phyloP scores from a whole-genome alignment of 1,284 basidiomycete genomes.

The Austroboletus niveus region DNA sequence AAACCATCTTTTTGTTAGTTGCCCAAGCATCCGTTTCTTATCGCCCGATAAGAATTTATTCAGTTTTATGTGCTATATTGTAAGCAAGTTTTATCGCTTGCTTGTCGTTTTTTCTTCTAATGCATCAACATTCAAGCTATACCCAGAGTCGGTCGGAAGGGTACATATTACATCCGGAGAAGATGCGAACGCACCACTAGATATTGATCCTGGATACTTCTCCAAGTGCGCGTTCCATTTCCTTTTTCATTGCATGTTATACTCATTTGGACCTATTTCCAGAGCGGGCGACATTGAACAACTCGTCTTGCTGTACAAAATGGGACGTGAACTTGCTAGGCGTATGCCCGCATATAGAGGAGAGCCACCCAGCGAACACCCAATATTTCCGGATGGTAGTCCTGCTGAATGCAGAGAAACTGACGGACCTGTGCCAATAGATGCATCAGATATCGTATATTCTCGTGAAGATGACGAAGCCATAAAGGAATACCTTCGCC shows the following conservation, averaged over 20 bases:
- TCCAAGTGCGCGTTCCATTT: background rate
- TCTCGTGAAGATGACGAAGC: constrained; percentile 54
- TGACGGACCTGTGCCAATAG: constrained; percentile 38
- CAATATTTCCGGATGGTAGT: constrained; percentile 47
- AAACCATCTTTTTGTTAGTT: too few species aligned
- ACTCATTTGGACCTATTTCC: background rate
- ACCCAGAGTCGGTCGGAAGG: constrained; percentile 29
- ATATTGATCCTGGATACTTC: background rate
- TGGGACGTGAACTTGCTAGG: constrained; percentile 32
- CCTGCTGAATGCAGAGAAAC: constrained; percentile 37
- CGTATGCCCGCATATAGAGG: constrained; percentile 58
- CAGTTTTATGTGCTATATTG: too few species aligned
- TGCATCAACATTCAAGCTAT: constrained; percentile 15
- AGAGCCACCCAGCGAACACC: constrained; percentile 46
- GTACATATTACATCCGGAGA: constrained; percentile 29
- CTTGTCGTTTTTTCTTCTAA: too few species aligned
- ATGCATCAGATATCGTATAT: constrained; percentile 52
- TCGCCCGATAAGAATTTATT: too few species aligned
- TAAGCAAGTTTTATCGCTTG: too few species aligned
- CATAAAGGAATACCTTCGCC: constrained; percentile 43
- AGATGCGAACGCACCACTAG: constrained; percentile 16
- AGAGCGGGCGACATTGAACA: background rate
- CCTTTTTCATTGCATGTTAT: too few species aligned
- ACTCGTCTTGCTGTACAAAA: constrained; percentile 10
- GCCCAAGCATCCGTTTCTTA: too few species aligned